Evolutionary conservation across 257 asterid species (phyloP).

Genomic region (Nicotiana paniculata): DNA sequence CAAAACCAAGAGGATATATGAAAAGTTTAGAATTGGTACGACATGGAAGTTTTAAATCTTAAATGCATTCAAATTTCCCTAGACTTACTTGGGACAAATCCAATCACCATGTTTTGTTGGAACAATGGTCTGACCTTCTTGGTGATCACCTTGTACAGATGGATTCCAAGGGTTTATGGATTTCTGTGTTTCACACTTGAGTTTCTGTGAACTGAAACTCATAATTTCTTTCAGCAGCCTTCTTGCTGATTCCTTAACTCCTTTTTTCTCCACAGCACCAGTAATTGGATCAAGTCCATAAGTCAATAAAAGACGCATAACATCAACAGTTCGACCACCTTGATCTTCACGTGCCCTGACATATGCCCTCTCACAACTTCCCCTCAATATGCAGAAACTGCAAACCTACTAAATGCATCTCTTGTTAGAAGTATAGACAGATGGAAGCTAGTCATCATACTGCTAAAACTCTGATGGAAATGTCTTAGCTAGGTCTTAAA

Average conservation of each 20-base stretch:
- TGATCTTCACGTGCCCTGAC: constrained; percentile 56
- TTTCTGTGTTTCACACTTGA: constrained; percentile 28
- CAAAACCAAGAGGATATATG: background rate
- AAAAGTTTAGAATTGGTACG: background rate
- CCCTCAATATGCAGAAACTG: constrained; percentile 83
- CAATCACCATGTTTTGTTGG: constrained; percentile 71
- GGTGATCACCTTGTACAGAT: constrained; percentile 24
- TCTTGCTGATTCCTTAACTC: constrained; percentile 59
- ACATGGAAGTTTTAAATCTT: background rate
- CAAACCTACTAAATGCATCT: constrained; percentile 56
- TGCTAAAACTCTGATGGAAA: background rate
- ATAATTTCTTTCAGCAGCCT: constrained; percentile 70
- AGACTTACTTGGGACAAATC: constrained; percentile 77
- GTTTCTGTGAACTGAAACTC: constrained; percentile 30
- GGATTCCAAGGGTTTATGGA: constrained; percentile 15
- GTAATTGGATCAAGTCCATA: constrained; percentile 62
- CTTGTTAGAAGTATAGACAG: background rate
- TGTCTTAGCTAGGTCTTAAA: background rate
- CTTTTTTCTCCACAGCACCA: constrained; percentile 61
- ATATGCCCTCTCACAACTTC: constrained; percentile 83
- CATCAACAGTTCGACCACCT: constrained; percentile 85
- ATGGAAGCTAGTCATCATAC: background rate
- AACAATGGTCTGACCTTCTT: constrained; percentile 26
- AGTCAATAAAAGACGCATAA: constrained; percentile 66
- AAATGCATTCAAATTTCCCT: background rate